Evolutionary conservation across 345 rosid species (phyloP).

Genomic region (Turritis glabra): DNA sequence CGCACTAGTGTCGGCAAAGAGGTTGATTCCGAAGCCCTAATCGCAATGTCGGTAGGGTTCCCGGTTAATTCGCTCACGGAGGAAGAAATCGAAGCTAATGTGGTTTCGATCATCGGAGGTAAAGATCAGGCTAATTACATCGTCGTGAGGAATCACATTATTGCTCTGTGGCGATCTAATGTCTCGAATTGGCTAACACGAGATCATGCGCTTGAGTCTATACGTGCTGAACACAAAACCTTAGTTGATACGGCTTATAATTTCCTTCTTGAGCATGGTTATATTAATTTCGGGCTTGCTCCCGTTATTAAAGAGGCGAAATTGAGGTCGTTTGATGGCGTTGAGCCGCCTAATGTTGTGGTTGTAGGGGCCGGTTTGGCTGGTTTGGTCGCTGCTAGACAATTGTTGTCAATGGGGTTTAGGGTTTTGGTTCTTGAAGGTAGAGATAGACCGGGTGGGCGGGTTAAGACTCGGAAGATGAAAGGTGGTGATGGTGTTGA

Average conservation of each 20-base stretch:
- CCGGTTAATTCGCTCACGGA: constrained; percentile 89
- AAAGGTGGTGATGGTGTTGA: constrained; percentile 76
- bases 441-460: constrained; percentile 79
- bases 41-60: constrained; percentile 86
- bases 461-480: constrained; percentile 82
- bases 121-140: constrained; percentile 76
- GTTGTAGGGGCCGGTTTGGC: constrained; percentile 88
- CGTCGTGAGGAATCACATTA: constrained; percentile 81
- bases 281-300: constrained; percentile 79
- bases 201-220: constrained; percentile 73
- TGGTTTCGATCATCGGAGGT: constrained; percentile 68
- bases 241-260: constrained; percentile 72
- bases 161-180: constrained; percentile 83
- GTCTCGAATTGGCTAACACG: constrained; percentile 78
- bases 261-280: constrained; percentile 81
- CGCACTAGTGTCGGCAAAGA: constrained; percentile 66
- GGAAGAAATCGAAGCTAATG: constrained; percentile 95
- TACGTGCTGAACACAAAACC: constrained; percentile 64
- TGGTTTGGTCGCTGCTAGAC: constrained; percentile 88
- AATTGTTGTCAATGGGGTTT: constrained; percentile 80
- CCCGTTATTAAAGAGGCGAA: constrained; percentile 73
- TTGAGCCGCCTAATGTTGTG: constrained; percentile 71
- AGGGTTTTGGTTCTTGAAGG: constrained; percentile 92
- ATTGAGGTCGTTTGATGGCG: constrained; percentile 49
- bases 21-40: constrained; percentile 74